Percentiles rank a stretch among this genome's conserved stretches.
phyloP scores from a whole-genome alignment of 2,329 filamentous ascomycete genomes.

The Exophiala sp. region DNA sequence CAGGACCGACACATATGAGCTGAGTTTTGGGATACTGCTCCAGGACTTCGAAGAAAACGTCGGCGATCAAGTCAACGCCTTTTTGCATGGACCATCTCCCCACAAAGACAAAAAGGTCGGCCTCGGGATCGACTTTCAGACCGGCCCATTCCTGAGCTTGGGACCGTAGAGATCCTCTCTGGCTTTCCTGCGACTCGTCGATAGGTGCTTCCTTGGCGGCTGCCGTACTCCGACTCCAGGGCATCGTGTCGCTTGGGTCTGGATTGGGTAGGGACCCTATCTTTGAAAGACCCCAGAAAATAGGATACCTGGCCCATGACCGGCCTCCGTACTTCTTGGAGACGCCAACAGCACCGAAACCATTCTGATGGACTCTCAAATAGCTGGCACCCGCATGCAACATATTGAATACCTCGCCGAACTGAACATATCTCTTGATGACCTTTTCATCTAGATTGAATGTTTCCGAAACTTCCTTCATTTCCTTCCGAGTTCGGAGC shows the following conservation, averaged over 20 bases:
- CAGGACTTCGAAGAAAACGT: slow-evolving; percentile 62
- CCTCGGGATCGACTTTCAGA: slow-evolving; percentile 57
- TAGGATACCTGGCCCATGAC: slow-evolving; percentile 63
- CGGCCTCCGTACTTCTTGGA: slow-evolving; percentile 67
- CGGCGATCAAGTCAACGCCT: slow-evolving; percentile 65
- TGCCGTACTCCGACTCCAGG: slow-evolving; percentile 57
- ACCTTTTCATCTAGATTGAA: slow-evolving; percentile 59
- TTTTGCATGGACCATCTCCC: slow-evolving; percentile 69
- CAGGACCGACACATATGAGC: slow-evolving; percentile 61
- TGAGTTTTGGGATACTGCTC: slow-evolving; percentile 59
- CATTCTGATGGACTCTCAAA: slow-evolving; percentile 63
- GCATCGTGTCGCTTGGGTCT: slow-evolving; percentile 56
- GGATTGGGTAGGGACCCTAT: slow-evolving; percentile 65
- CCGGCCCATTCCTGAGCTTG: slow-evolving; percentile 68
- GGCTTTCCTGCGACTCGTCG: slow-evolving; percentile 53
- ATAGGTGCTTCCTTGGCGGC: slow-evolving; percentile 49
- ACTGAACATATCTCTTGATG: slow-evolving; percentile 61
- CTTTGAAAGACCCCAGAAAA: slow-evolving; percentile 64
- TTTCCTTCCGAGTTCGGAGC: slow-evolving; percentile 60
- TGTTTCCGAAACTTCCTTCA: slow-evolving; percentile 61
- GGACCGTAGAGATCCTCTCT: slow-evolving; percentile 54
- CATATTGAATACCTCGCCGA: slow-evolving; percentile 66
- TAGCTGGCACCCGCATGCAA: slow-evolving; percentile 65
- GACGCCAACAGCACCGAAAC: slow-evolving; percentile 65
- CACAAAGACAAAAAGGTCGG: slow-evolving; percentile 66